Evolutionary conservation across 2,329 filamentous ascomycete genomes (phyloP), one percentile per base, ranked within the genome.

Genomic region (Exophiala dermatitidis): DNA sequence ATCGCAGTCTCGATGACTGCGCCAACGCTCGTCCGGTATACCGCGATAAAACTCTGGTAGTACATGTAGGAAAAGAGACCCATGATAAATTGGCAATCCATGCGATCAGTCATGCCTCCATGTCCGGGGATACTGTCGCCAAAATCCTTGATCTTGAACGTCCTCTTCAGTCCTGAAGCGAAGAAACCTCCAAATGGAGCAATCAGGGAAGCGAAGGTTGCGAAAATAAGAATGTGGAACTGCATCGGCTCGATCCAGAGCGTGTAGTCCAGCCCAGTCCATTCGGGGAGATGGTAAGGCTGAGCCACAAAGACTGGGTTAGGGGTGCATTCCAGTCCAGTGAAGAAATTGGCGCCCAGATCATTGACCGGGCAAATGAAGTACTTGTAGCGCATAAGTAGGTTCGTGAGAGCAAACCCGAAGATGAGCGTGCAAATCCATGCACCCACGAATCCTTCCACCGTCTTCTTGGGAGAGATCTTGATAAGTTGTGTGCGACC

Each of bases 41-140:
- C 78, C 3, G 90, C 90, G 65, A 98, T 91, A 70, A 98, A 98
- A 66, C 87, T 93, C 70, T 96, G 90, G 73, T 94, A 98, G 74
- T 98, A 98, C 80, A 98, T 90, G 75, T 90, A 97, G 10, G 91
- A 83, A 66, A 98, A 97, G 72, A 95, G 93, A 5, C 93, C 93
- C 93, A 98, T 98, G 75, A 97, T 97, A 74, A 98, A 98, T 68
- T 98, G 93, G 70, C 93, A 98, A 68, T 98, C 93, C 91, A 98
- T 97, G 58, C 93, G 87, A 69, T 98, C 93, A 10, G 93, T 98
- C 74, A 98, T 97, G 63, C 93, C 93, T 57, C 93, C 93, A 66
- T 98, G 93, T 26, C 93, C 93, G 1, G 93, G 93, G 63, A 98
- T 98, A 1, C 90, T 95, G 71, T 98, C 88, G 62, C 93, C 93